Evolutionary conservation across 1,284 basidiomycete species (phyloP), one percentile per base, ranked within the genome.

Genomic region (Athelia psychrophila): DNA sequence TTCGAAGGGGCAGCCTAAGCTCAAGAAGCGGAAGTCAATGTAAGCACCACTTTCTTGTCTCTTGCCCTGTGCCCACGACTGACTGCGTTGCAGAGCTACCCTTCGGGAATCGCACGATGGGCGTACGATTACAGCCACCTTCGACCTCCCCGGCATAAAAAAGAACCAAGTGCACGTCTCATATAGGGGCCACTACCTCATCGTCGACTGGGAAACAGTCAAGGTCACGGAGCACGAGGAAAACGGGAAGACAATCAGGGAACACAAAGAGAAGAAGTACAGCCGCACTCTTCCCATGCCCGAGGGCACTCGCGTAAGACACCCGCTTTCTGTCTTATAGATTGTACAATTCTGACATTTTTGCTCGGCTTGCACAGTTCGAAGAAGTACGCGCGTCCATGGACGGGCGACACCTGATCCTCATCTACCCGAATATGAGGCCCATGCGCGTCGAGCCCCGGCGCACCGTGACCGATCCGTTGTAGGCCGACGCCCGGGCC

Each of bases 91-190:
- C 58, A 86, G 85, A 59, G 80, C 82, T 54, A 79, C 76, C 57
- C 81, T 86, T 62, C 80, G 77, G 56, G 83, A 86, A 69, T 84
- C 85, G 22, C 72, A 74, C 51, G 86, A 86, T 58, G 84, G 85
- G 47, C 76, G 76, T 16, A 42, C n/a, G 44, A 27, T 46, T 8
- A 46, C 44, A 4, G 44, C 44, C 23, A 46, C 44, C 16, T 46
- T 46, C 44, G 44, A 46, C 24, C 19, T 46, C 22, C 44, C 19
- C 9, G 44, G 44, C 20, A 46, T 27, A n/a, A 23, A 46, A n/a
- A 46, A 46, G 25, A 24, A 23, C 19, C 22, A 46, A 24, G 44
- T 46, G 20, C 44, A 46, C 24, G 44, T 46, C 25, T 19, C n/a
- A 16, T 46, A 46, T n/a, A n/a, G 25, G 9, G 22, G 44, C 10